A percentile compares a stretch with the other conserved stretches of the same genome.
phyloP scores from a whole-genome alignment of 768 basidiomycete genomes.

The Mycena metata region DNA sequence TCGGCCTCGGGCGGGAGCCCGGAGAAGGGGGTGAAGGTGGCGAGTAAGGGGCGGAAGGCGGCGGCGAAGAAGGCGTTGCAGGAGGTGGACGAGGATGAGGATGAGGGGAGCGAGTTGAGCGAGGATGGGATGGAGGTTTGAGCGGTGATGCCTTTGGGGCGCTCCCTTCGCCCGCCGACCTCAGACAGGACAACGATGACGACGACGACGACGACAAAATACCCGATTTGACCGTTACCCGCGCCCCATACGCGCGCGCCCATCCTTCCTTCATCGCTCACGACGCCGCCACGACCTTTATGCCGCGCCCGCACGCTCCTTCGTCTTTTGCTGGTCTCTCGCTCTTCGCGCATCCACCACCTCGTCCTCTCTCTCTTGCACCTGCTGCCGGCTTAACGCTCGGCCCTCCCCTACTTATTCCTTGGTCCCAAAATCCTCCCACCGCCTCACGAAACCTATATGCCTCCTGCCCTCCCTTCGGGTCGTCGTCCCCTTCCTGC shows the following conservation, averaged over 20 bases:
- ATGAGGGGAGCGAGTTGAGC: slow-evolving; percentile 34
- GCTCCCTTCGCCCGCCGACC: neutral
- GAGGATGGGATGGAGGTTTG: slow-evolving; percentile 39
- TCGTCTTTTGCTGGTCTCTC: neutral
- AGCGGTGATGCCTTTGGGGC: neutral
- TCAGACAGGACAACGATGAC: neutral
- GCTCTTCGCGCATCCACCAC: neutral
- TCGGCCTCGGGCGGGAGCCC: neutral
- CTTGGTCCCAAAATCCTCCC: too few species aligned
- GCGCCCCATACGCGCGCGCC: neutral
- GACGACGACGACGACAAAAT: slow-evolving; percentile 9
- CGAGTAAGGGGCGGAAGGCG: slow-evolving; percentile 11
- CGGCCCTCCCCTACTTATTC: too few species aligned
- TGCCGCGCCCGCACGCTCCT: neutral
- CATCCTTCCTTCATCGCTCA: neutral
- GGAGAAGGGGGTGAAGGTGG: neutral
- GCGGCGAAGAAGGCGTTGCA: slow-evolving; percentile 28
- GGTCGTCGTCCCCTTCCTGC: too few species aligned
- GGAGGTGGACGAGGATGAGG: slow-evolving; percentile 30
- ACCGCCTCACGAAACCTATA: neutral
- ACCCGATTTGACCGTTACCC: slow-evolving; percentile 14
- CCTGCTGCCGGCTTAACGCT: too few species aligned
- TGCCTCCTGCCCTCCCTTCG: too few species aligned
- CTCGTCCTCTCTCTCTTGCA: too few species aligned
- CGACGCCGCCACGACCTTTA: neutral